Evolutionary conservation across 2,329 filamentous ascomycete species (phyloP).

Genomic region (Fusarium sp.): DNA sequence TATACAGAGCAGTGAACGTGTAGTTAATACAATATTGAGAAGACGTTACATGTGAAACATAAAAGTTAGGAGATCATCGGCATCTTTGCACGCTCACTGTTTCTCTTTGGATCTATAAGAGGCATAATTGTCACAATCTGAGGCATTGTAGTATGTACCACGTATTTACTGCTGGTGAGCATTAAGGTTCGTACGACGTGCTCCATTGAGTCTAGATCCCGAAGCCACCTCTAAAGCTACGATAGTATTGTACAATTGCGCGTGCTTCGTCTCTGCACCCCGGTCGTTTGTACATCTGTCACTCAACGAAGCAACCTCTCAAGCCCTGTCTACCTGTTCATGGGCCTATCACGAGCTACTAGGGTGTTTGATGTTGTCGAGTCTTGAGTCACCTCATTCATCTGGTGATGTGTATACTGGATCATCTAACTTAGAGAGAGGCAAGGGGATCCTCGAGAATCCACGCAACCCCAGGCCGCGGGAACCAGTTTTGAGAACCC

Average conservation of each 20-base stretch:
- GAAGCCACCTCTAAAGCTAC: conserved; percentile 16
- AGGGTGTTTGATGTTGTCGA: neutral
- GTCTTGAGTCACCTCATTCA: conserved; percentile 13
- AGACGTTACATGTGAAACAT: no score
- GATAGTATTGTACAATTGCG: neutral
- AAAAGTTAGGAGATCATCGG: no score
- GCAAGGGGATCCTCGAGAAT: neutral
- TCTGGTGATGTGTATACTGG: conserved; percentile 3
- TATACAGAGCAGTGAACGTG: no score
- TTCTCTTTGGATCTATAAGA: neutral
- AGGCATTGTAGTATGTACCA: neutral
- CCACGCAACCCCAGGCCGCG: conserved; percentile 2
- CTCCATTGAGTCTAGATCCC: conserved; percentile 18
- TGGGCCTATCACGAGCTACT: neutral
- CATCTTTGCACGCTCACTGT: no score
- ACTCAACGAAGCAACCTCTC: conserved; percentile 1
- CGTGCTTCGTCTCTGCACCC: no score
- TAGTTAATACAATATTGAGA: no score
- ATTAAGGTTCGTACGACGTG: neutral
- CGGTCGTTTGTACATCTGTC: neutral
- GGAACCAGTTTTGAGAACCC: conserved; percentile 12
- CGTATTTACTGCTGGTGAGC: neutral
- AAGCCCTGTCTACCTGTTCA: conserved; percentile 4
- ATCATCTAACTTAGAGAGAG: neutral
- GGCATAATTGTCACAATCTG: neutral